Conservation (phyloP, 108 stramenopile genomes). For the Aureococcus anophagefferens region DNA sequence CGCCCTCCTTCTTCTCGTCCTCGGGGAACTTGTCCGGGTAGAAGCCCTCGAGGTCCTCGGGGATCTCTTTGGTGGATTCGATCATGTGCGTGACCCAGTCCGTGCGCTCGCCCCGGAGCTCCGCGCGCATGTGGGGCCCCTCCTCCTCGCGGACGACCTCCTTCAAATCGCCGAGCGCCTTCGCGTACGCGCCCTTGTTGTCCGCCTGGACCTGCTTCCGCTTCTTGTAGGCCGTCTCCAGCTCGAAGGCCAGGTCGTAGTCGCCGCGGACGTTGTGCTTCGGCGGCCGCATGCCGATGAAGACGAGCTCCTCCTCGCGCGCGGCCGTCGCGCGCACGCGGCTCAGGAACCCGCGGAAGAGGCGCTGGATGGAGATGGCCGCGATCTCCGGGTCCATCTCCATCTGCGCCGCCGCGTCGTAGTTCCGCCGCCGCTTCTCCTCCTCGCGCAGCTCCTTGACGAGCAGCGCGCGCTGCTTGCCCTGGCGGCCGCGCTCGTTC, state of each 20-base stretch:
- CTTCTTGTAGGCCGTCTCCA: constrained; percentile 39
- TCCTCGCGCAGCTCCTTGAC: constrained; percentile 26
- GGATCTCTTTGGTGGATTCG: constrained; percentile 36
- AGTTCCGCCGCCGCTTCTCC: constrained; percentile 22
- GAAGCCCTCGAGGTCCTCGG: constrained; percentile 54
- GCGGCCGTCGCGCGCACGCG: constrained; percentile 19
- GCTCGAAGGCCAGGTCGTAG: constrained; percentile 39
- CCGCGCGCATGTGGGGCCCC: constrained; percentile 59
- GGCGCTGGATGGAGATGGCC: constrained; percentile 56
- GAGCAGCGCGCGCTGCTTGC: constrained; percentile 37
- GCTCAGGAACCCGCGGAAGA: constrained; percentile 38
- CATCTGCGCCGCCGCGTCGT: constrained; percentile 18
- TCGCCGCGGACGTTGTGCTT: constrained; percentile 7
- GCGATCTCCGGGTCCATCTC: constrained; percentile 45
- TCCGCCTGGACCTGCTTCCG: constrained; percentile 64
- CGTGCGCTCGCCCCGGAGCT: constrained; percentile 58
- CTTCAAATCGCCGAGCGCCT: constrained; percentile 54
- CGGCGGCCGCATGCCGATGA: constrained; percentile 60
- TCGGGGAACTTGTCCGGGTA: constrained; percentile 30
- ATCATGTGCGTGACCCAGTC: constrained; percentile 65
- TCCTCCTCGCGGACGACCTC: constrained; percentile 62
- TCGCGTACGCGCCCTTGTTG: constrained; percentile 55
- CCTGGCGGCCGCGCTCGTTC: constrained; percentile 54
- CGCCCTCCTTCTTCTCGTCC: constrained; percentile 16
- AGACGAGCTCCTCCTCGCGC: constrained; percentile 36